Evolutionary conservation across 2,329 filamentous ascomycete species (phyloP), one percentile per base, ranked within the genome.

Genomic region (Penicillium vulpinum): DNA sequence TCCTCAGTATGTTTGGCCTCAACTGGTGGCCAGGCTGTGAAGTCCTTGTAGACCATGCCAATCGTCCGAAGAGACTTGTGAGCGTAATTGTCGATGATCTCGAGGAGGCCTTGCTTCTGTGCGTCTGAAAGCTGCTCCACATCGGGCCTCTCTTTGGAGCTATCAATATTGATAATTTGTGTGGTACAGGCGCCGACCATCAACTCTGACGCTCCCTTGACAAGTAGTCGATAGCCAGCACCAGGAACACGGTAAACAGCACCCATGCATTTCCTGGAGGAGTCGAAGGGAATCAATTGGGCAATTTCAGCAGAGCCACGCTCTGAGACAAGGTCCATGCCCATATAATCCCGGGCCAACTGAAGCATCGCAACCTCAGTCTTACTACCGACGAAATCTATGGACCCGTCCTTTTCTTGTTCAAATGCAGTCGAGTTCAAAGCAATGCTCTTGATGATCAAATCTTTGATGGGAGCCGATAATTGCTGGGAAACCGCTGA

Each of bases 281-380:
- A 91, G 69, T 91, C 88, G 62, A 92, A 91, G 0, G 89, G 89
- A 58, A 91, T 84, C 45, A 91, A 77, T 67, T 91, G 88, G 38
- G 87, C 75, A 21, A 84, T 80, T 28, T 81, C 78, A 57, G 83
- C 84, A 56, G 85, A 83, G 6, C 79, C 76, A 45, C 88, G 85
- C 67, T 88, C 82, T 64, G 88, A 83, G 43, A 79, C 79, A 16
- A 91, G 80, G 3, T 85, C 83, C 84, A 91, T 87, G 16, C 81
- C 86, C 6, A 91, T 79, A 67, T 88, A 79, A 49, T 87, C 83
- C 47, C 82, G 82, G 15, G 87, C 88, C 65, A 90, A 84, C 26
- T 85, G 83, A n/a, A 92, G 80, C 55, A 91, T 75, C 3, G 89
- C 88, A 5, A 88, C 88, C 70, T 91, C 89, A 0, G 89, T 91